Base-by-base conservation (phyloP, 371 early-diverging fungal species). In the Mortierella sp. region DNA sequence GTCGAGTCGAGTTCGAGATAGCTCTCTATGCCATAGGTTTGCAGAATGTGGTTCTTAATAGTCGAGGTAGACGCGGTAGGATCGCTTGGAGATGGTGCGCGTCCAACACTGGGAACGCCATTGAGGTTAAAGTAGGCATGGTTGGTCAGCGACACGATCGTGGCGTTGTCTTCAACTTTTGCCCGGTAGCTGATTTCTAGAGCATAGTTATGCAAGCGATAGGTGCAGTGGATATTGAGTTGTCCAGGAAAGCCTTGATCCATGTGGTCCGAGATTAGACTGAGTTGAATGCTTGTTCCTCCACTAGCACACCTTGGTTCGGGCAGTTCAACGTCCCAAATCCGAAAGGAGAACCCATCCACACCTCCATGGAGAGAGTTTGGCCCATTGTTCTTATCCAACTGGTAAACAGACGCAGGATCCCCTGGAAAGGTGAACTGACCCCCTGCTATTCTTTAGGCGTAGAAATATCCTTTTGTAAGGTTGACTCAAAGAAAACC, bases 71-170 rank as follows among this genome's bases (percentile, higher is more conserved):
- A 44, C 14, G 64, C 47, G 21, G 21, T 3, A 14, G 50, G 3
- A 4, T 21, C 3, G 26, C 12, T 19, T 53, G 53, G 53, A 12
- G 53, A 53, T 53, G 53, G 53, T n/a, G 19, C 6, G 16, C 26
- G 9, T 47, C 79, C 86, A 60, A 74, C 83, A 44, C 60, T 70
- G 45, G 70, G 80, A 7, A 87, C 76, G 26, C 94, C 89, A 44
- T 84, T 68, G 23, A 90, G 82, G 66, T 88, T 88, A 68, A 89
- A 89, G 73, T 89, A 90, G 19, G 85, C 66, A 62, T 90, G 90
- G 62, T 80, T 84, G 14, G 90, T 89, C 37, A 89, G 53, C 26
- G 84, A 86, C 18, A 84, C 82, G 29, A 83, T 59, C 4, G 88
- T 84, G 1, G 46, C 48, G 2, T 48, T 44, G 12, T 9, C 29